Percentiles rank a stretch among this genome's conserved stretches.
These are phyloP conservation scores for Annulohypoxylon stygium DNA, from an alignment of 495 filamentous ascomycete species.

Conservation along the genomic window DNA sequence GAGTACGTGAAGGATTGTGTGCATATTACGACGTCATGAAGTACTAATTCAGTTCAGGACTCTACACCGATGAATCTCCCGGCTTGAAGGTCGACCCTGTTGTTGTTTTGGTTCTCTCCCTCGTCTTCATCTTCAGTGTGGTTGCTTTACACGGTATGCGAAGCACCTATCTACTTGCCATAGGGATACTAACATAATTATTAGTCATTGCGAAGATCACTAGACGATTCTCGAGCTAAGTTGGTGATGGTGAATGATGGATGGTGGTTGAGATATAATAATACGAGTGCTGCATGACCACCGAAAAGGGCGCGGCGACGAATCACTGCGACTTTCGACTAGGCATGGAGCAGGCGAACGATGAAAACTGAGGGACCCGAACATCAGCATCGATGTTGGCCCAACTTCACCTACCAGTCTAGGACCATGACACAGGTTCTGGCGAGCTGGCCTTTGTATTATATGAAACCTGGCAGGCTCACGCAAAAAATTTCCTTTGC, in stretches of 20 bases:
- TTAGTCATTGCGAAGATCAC: constrained; percentile 97
- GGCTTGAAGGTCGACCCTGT: constrained; percentile 97
- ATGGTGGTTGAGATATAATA: constrained; percentile 17
- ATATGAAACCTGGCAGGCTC: constrained; percentile 44
- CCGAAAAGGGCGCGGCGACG: constrained; percentile 43
- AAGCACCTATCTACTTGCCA: constrained; percentile 60
- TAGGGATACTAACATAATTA: constrained; percentile 40
- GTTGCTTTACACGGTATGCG: constrained; percentile 94
- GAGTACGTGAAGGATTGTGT: constrained; percentile 65
- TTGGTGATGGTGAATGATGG: neutral
- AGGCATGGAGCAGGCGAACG: constrained; percentile 17
- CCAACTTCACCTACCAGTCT: constrained; percentile 23
- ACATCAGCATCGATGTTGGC: constrained; percentile 32
- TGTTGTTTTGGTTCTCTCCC: constrained; percentile 90
- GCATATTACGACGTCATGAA: constrained; percentile 5
- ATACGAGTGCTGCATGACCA: constrained; percentile 19
- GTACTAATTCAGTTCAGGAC: constrained; percentile 60
- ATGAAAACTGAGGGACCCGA: constrained; percentile 4
- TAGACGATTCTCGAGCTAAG: constrained; percentile 83
- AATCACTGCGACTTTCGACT: constrained; percentile 33
- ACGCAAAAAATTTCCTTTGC: constrained; percentile 36
- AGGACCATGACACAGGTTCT: constrained; percentile 19
- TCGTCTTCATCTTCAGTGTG: constrained; percentile 98
- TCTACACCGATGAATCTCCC: constrained; percentile 99
- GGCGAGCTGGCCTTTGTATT: constrained; percentile 35